Conservation (phyloP, 2,329 filamentous ascomycete genomes). For the Xylaria sp. region DNA sequence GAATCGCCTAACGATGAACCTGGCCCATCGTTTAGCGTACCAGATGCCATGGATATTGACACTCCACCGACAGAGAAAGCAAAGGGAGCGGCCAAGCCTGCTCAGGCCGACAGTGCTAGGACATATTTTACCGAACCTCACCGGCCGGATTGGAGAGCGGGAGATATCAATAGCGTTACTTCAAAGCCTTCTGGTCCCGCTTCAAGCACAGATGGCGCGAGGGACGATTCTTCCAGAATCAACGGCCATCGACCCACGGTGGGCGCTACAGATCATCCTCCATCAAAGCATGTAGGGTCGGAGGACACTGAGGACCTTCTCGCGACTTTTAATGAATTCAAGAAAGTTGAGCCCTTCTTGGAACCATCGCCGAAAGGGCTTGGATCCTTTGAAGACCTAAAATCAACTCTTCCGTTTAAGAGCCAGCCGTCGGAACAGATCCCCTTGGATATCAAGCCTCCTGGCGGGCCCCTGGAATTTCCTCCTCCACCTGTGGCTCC, state of each 20-base stretch:
- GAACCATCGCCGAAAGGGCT: conserved; percentile 53
- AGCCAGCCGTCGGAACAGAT: conserved; percentile 54
- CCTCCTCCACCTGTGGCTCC: conserved; percentile 58
- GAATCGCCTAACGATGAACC: conserved; percentile 43
- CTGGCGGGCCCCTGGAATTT: conserved; percentile 49
- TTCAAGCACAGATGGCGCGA: conserved; percentile 33
- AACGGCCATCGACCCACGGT: conserved; percentile 23
- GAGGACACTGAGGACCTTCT: conserved; percentile 62
- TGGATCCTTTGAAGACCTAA: conserved; percentile 60
- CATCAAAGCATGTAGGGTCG: conserved; percentile 53
- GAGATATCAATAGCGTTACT: conserved; percentile 47
- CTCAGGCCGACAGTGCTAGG: conserved; percentile 47
- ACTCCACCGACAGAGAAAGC: conserved; percentile 48
- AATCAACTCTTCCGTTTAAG: conserved; percentile 62
- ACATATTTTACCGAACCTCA: conserved; percentile 65
- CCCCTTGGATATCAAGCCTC: conserved; percentile 44
- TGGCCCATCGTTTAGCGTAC: conserved; percentile 33
- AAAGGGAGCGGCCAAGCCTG: conserved; percentile 35
- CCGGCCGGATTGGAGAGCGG: conserved; percentile 64
- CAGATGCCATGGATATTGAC: conserved; percentile 70
- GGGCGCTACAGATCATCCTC: conserved; percentile 30
- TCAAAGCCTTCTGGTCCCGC: conserved; percentile 29
- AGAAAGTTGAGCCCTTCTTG: conserved; percentile 61
- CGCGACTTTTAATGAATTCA: conserved; percentile 60
- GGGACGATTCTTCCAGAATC: conserved; percentile 31